Evolutionary conservation across 2,329 filamentous ascomycete species (phyloP), one percentile per base, ranked within the genome.

Genomic region (Aspergillus costaricaensis): DNA sequence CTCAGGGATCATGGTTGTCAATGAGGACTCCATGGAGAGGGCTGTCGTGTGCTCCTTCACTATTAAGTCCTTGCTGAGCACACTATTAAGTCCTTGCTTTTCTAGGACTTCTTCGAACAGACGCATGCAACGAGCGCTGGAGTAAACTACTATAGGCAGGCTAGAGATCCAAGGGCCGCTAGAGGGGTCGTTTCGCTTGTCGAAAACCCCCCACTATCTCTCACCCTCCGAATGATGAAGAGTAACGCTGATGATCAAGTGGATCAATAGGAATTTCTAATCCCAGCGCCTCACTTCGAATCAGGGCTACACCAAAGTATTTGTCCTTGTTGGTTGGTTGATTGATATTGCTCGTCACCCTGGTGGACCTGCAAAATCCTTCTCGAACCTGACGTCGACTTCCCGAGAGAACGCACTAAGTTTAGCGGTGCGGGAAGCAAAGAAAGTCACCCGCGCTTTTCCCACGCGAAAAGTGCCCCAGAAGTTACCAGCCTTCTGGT

Each of bases 401-500:
- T 58, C 51, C 58, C 52, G 60, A 51, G 58, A 38, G 50, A 30
- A 43, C 52, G 61, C 65, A 61, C 63, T 65, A 67, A 65, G 21
- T 64, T 65, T 64, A 64, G 61, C 55, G 60, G 63, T 60, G 55
- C 61, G 57, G 61, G 63, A 59, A 62, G 59, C 58, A 65, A 63
- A 61, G 56, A 61, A 57, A 36, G 47, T 62, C 60, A 57, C 61
- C 63, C 62, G 60, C 59, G 32, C 59, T 61, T 64, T 64, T 65
- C 57, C 64, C 62, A 70, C 65, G 62, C 68, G 62, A 65, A 67
- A 61, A 53, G 39, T 47, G 63, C 67, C 68, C 68, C 68, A 66
- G 60, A 67, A 69, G 65, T 62, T 71, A 69, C 68, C 68, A 66
- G 65, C 63, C 63, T 65, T 65, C 62, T 68, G 63, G 68, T 67